A percentile compares a stretch with the other conserved stretches of the same genome.
These are phyloP conservation scores for Tetrahymena malaccensis DNA, from an alignment of 73 alveolate genomes.

Conservation along the genomic window DNA sequence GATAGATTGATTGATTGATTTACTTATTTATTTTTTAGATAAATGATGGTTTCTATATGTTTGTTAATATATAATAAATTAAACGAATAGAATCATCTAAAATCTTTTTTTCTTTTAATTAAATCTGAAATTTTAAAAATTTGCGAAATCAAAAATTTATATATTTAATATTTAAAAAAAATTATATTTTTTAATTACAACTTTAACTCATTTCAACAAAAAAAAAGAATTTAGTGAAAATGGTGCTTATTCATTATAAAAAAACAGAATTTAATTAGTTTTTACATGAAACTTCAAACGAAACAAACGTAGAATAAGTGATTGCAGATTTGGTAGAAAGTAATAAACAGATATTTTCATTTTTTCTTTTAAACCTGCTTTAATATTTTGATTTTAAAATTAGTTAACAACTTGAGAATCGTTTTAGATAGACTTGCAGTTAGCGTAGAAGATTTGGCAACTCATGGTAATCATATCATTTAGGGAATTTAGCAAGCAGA, in stretches of 20 bases:
- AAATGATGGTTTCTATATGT: too few relatives aligned
- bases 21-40: not conserved
- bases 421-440: slow-evolving; percentile 33
- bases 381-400: not conserved
- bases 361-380: not conserved
- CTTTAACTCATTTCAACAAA: not conserved
- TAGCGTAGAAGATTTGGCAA: slow-evolving; percentile 33
- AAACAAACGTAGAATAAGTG: slow-evolving; percentile 49
- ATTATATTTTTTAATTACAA: not conserved
- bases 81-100: not conserved
- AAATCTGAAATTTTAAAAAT: not conserved
- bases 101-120: not conserved
- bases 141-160: not conserved
- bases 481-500: slow-evolving; percentile 46
- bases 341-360: not conserved
- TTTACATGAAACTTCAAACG: slow-evolving; percentile 58
- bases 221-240: not conserved
- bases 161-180: too few relatives aligned
- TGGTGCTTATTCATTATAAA: slow-evolving; percentile 87
- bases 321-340: slow-evolving; percentile 65
- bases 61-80: too few relatives aligned
- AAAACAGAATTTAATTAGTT: slow-evolving; percentile 82
- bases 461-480: slow-evolving; percentile 2
- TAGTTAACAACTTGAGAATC: slow-evolving; percentile 41
- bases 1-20: too few relatives aligned